A percentile compares a stretch with the other conserved stretches of the same genome.
phyloP scores from a whole-genome alignment of 2,329 filamentous ascomycete species.

The Colletotrichum shisoi region DNA sequence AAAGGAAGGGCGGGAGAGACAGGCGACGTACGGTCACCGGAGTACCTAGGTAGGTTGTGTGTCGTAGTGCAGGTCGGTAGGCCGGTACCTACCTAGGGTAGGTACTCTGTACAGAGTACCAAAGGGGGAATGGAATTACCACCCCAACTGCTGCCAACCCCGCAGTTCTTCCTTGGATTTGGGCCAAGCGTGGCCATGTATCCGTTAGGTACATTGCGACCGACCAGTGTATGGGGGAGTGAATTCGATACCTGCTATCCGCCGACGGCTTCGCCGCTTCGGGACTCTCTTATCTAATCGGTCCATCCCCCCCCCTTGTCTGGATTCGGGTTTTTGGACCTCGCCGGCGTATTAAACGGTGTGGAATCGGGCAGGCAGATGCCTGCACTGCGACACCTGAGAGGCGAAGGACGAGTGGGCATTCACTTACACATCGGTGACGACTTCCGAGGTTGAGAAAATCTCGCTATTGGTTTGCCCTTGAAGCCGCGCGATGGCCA shows the following conservation, averaged over 20 bases:
- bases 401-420: conserved; percentile 10
- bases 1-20: conserved; percentile 29
- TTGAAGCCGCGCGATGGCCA: conserved; percentile 4
- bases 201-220: neutral
- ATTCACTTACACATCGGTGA: conserved; percentile 10
- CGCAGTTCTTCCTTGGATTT: conserved; percentile 14
- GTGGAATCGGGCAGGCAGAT: conserved; percentile 7
- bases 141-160: conserved; percentile 19
- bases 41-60: too few species aligned
- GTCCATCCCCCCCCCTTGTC: too few species aligned
- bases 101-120: too few species aligned
- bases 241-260: neutral
- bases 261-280: neutral
- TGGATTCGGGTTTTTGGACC: too few species aligned
- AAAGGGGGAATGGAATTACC: neutral
- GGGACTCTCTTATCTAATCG: conserved; percentile 12
- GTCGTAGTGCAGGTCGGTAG: too few species aligned
- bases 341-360: too few species aligned
- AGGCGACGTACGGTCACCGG: neutral
- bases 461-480: neutral
- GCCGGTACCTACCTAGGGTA: too few species aligned
- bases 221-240: too few species aligned
- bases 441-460: neutral
- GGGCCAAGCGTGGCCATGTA: conserved; percentile 4
- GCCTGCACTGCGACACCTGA: neutral